Percentiles rank a stretch among this genome's conserved stretches.
Evolutionary conservation across 2,329 filamentous ascomycete genomes (phyloP).

Genomic region (Fusarium nurragi): DNA sequence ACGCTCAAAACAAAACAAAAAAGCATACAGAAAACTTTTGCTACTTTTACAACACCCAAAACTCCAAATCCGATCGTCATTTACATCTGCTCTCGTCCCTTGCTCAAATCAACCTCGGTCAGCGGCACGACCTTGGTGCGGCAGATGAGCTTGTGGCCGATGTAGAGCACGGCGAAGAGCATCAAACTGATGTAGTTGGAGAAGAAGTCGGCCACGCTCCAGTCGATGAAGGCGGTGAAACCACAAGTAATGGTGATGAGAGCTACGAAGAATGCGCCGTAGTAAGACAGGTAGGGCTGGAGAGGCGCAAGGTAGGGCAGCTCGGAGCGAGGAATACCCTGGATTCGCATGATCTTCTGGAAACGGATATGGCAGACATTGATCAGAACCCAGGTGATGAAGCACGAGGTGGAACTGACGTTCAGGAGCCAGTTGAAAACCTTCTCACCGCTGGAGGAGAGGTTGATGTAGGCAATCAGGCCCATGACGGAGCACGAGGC

Average conservation of each 20-base stretch:
- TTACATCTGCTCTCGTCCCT: slow-evolving; percentile 36
- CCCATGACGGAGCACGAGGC: slow-evolving; percentile 63
- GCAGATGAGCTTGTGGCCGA: slow-evolving; percentile 66
- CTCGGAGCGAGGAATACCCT: slow-evolving; percentile 64
- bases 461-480: slow-evolving; percentile 73
- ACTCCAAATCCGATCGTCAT: slow-evolving; percentile 9
- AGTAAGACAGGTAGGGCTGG: slow-evolving; percentile 72
- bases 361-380: slow-evolving; percentile 71
- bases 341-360: slow-evolving; percentile 66
- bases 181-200: slow-evolving; percentile 72
- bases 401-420: slow-evolving; percentile 73
- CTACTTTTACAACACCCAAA: slow-evolving; percentile 17
- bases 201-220: slow-evolving; percentile 70
- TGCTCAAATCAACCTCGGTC: slow-evolving; percentile 50
- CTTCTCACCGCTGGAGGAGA: slow-evolving; percentile 64
- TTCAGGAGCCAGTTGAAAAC: slow-evolving; percentile 80
- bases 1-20: slow-evolving; percentile 25
- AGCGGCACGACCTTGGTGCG: slow-evolving; percentile 53
- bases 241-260: slow-evolving; percentile 74
- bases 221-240: slow-evolving; percentile 73
- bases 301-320: slow-evolving; percentile 70
- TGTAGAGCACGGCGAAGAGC: slow-evolving; percentile 67
- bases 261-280: slow-evolving; percentile 71
- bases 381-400: slow-evolving; percentile 77
- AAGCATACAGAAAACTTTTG: slow-evolving; percentile 17